These are phyloP conservation scores for Chiua virens DNA, from an alignment of 768 basidiomycete species.

Conservation along the genomic window DNA sequence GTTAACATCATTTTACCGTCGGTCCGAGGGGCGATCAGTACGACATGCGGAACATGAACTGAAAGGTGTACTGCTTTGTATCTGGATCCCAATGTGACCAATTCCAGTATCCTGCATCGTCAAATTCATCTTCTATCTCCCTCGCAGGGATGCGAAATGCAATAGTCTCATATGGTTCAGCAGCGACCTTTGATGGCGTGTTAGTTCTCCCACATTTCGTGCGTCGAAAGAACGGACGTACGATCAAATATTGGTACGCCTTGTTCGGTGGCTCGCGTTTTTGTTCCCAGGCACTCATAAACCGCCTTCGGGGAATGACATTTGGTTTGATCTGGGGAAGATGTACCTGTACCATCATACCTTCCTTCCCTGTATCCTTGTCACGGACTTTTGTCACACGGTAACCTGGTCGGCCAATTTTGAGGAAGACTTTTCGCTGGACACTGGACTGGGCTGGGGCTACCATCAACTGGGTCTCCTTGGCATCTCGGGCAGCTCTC, in stretches of 20 bases:
- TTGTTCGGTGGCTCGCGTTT: slow-evolving; percentile 93
- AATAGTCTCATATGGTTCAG: slow-evolving; percentile 99
- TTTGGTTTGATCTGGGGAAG: slow-evolving; percentile 90
- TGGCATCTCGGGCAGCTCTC: slow-evolving; percentile 95
- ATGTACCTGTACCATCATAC: slow-evolving; percentile 97
- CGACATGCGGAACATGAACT: slow-evolving; percentile 86
- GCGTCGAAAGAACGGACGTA: slow-evolving; percentile 51
- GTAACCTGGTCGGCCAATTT: slow-evolving; percentile 95
- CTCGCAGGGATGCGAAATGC: slow-evolving; percentile 98
- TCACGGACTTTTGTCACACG: slow-evolving; percentile 97
- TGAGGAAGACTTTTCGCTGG: slow-evolving; percentile 92
- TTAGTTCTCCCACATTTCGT: slow-evolving; percentile 29
- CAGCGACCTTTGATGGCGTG: slow-evolving; percentile 70
- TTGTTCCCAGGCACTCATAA: slow-evolving; percentile 99
- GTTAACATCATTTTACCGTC: neutral
- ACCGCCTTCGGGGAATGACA: slow-evolving; percentile 81
- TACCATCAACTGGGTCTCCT: slow-evolving; percentile 89
- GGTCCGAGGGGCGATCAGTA: slow-evolving; percentile 26
- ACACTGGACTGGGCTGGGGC: slow-evolving; percentile 77
- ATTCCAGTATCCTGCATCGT: slow-evolving; percentile 88
- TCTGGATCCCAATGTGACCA: slow-evolving; percentile 99
- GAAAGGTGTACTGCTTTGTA: slow-evolving; percentile 97
- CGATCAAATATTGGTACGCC: slow-evolving; percentile 96
- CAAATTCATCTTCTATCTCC: slow-evolving; percentile 93
- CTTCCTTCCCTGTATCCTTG: slow-evolving; percentile 86